A percentile compares a stretch with the other conserved stretches of the same genome.
Evolutionary conservation across 169 alveolate genomes (phyloP).

Genomic region (Babesia ovis): DNA sequence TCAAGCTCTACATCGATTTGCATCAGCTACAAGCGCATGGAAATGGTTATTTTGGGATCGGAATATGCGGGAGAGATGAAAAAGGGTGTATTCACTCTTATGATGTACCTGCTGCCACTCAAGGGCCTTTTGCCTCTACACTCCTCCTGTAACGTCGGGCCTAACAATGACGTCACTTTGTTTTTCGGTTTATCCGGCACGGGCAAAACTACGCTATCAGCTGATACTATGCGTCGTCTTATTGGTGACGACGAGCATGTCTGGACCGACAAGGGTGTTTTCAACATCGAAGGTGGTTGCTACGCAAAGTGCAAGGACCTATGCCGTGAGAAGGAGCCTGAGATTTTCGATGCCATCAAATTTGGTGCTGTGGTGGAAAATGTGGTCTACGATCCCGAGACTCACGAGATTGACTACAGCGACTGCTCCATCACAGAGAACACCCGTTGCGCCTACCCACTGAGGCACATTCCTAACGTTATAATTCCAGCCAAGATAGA

Average conservation of each 20-base stretch:
- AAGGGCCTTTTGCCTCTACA: slow-evolving; percentile 92
- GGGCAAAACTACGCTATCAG: slow-evolving; percentile 96
- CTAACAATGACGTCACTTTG: slow-evolving; percentile 89
- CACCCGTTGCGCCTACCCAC: slow-evolving; percentile 93
- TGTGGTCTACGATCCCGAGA: slow-evolving; percentile 82
- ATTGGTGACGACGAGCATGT: slow-evolving; percentile 98
- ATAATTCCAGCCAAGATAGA: slow-evolving; percentile 91
- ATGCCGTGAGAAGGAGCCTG: slow-evolving; percentile 92
- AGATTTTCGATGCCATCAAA: slow-evolving; percentile 89
- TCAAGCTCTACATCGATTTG: slow-evolving; percentile 89
- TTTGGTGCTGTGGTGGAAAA: slow-evolving; percentile 91
- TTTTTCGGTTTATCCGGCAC: slow-evolving; percentile 97
- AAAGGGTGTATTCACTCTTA: slow-evolving; percentile 91
- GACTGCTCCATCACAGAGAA: slow-evolving; percentile 90
- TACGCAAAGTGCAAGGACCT: slow-evolving; percentile 92
- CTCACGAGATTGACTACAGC: slow-evolving; percentile 88
- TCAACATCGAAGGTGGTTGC: slow-evolving; percentile 98
- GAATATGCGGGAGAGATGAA: slow-evolving; percentile 98
- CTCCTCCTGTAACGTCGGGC: slow-evolving; percentile 94
- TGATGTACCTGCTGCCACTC: slow-evolving; percentile 91
- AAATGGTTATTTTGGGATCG: slow-evolving; percentile 93
- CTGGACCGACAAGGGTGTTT: slow-evolving; percentile 94
- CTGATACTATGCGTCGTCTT: slow-evolving; percentile 91
- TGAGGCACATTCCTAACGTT: slow-evolving; percentile 89
- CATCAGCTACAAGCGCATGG: slow-evolving; percentile 86